Evolutionary conservation across 2,329 filamentous ascomycete genomes (phyloP), one percentile per base, ranked within the genome.

Genomic region (Fusarium devonianum): DNA sequence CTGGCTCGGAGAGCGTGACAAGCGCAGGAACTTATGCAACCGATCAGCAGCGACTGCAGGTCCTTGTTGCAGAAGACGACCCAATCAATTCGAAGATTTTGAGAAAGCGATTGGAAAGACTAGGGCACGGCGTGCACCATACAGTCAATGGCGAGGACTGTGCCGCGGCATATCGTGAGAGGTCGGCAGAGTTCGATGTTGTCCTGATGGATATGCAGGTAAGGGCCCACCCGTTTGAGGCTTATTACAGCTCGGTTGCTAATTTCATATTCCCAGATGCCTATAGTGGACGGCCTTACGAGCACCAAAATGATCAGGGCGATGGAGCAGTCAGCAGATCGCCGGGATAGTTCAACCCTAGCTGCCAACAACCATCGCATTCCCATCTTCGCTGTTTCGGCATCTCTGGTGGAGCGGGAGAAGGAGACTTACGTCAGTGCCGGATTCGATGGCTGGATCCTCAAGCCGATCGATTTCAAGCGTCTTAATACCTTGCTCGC

Each of bases 131-230:
- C 1, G 87, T 94, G 0, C 75, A 81, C 25, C 78, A 92, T 57
- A 90, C 90, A 0, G 79, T 88, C 26, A 96, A 96, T 55, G 92
- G 92, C 7, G 88, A 94, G 66, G 90, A 95, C 64, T 96, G 92
- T 65, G 87, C 89, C 5, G 78, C 79, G 38, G 78, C 84, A 4
- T 92, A 89, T 68, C 80, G 78, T 38, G 87, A 90, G 34, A 80
- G 78, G 39, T 77, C 85, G 0, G 69, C 69, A 18, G 72, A 74
- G 16, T 94, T 89, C 64, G 90, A 96, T 68, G 86, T 91, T 5
- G 78, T 96, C 36, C 77, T 96, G 55, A 96, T 96, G 92, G 92
- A 96, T 67, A 91, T 96, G 82, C 90, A 96, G 79, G 90, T 92
- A 68, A 71, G 83, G 72, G 18, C n/a, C 12, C 4, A 16, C 7